Base-by-base conservation (phyloP, 257 asterid species). In the Solanum dulcamara region DNA sequence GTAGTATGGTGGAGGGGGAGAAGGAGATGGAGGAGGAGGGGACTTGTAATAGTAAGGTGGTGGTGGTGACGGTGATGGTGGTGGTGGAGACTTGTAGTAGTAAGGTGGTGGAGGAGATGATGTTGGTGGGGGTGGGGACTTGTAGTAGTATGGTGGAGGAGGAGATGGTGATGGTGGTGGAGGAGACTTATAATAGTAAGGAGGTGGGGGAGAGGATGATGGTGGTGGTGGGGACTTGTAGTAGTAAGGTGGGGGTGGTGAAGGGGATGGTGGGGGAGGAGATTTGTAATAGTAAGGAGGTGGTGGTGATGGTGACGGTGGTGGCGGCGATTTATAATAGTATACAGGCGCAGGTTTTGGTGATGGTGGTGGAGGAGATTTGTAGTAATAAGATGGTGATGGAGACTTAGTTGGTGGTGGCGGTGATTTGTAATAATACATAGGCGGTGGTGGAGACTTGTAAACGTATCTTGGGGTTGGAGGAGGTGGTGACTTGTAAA, bases 271-370 rank as follows among this genome's bases (percentile, higher is more conserved):
- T 4, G 30, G 79, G 0, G 79, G 79, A 1, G 79, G 79, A 9
- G 79, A 70, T 12, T 84, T 90, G 72, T 92, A 90, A 75, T 92
- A 89, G 68, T 90, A 90, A 0, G 98, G 94, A 5, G 91, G n/a
- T n/a, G n/a, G n/a, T n/a, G n/a, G n/a, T n/a, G n/a, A n/a, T n/a
- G n/a, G n/a, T n/a, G n/a, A n/a, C n/a, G n/a, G n/a, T n/a, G n/a
- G n/a, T n/a, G n/a, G n/a, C n/a, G n/a, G n/a, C n/a, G n/a, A n/a
- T n/a, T n/a, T n/a, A n/a, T n/a, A n/a, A n/a, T n/a, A n/a, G n/a
- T n/a, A n/a, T n/a, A n/a, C n/a, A n/a, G n/a, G n/a, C n/a, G n/a
- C n/a, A n/a, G n/a, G n/a, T n/a, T n/a, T n/a, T 24, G 67, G 67
- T 10, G 67, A 59, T n/a, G 67, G 67, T 10, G 67, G 67, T 0